Base-by-base conservation (phyloP, 345 rosid genomes). In the Populus euphratica region DNA sequence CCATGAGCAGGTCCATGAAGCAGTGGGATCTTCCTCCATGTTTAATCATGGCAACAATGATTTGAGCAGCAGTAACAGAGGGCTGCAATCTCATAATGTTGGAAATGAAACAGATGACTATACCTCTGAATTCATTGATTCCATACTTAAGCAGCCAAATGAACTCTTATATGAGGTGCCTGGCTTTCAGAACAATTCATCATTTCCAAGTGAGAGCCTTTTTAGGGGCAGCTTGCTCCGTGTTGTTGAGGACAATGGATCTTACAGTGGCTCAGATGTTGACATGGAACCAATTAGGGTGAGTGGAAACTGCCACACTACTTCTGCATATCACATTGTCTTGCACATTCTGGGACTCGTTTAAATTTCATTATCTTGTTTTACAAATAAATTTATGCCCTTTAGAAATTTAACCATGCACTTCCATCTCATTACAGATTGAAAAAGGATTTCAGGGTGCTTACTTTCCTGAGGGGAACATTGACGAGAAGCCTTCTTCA, bases 71-170 rank as follows among this genome's bases (percentile, higher is more conserved):
- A 36, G 52, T 68, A 2, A 54, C 38, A 21, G n/a, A 78, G 84
- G 41, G 29, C 49, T 69, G 52, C 86, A 73, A 77, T 29, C 68
- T 69, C 80, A 78, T 68, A 63, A 50, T 69, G 80, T 69, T 73
- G 20, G 81, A 25, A 79, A 86, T 68, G 90, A 87, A 66, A 61
- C 74, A 27, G 88, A 88, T 76, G 73, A 81, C 10, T 21, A 67
- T 77, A 66, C 82, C 17, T 78, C 88, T 2, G 85, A 80, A 35
- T 90, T 88, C 77, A 69, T 88, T 35, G 75, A 88, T 73, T 88
- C 89, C 11, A 29, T 90, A 73, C 78, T 89, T 72, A 78, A 77
- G 43, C 67, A 44, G 76, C 69, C 86, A 21, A 86, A 81, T 5
- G 90, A 84, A 44, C 25, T 21, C 77, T 35, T 31, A 6, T 1